A percentile compares a stretch with the other conserved stretches of the same genome.
Evolutionary conservation across 1,284 basidiomycete genomes (phyloP).

Genomic region (Athelia sp.): DNA sequence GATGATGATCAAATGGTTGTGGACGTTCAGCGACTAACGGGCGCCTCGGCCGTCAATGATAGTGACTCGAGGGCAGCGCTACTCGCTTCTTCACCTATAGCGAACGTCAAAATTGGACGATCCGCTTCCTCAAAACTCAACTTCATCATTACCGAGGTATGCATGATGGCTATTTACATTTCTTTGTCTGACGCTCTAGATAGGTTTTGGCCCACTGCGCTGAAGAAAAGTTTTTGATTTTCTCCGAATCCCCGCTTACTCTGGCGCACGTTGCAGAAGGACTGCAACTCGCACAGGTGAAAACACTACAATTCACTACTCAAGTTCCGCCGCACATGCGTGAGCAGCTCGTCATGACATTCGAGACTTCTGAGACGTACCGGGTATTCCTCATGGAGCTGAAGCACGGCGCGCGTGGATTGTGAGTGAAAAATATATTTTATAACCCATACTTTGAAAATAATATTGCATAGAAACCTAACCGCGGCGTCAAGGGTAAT

Average conservation of each 20-base stretch:
- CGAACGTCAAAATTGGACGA: constrained; percentile 42
- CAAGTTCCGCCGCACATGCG: constrained; percentile 41
- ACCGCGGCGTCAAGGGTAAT: constrained; percentile 79
- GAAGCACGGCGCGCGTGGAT: constrained; percentile 76
- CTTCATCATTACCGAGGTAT: constrained; percentile 68
- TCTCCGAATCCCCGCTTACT: constrained; percentile 68
- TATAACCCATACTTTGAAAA: not conserved
- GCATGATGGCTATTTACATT: constrained; percentile 3
- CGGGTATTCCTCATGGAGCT: constrained; percentile 74
- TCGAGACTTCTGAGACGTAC: constrained; percentile 67
- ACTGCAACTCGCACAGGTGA: constrained; percentile 56
- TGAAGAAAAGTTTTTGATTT: constrained; percentile 78
- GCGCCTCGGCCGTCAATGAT: not conserved
- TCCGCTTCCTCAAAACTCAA: constrained; percentile 71
- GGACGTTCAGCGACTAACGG: not conserved
- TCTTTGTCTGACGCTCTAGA: constrained; percentile 4
- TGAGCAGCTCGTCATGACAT: constrained; percentile 62
- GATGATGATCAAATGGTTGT: constrained; percentile 12
- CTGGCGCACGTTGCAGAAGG: constrained; percentile 72
- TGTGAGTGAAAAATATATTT: constrained; percentile 45
- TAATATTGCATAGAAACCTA: constrained; percentile 54
- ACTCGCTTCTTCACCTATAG: constrained; percentile 38
- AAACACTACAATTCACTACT: constrained; percentile 57
- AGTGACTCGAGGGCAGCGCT: constrained; percentile 16
- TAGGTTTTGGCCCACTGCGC: constrained; percentile 53